Evolutionary conservation across 192 early-diverging fungal species (phyloP).

Genomic region (Backusella macrospora): DNA sequence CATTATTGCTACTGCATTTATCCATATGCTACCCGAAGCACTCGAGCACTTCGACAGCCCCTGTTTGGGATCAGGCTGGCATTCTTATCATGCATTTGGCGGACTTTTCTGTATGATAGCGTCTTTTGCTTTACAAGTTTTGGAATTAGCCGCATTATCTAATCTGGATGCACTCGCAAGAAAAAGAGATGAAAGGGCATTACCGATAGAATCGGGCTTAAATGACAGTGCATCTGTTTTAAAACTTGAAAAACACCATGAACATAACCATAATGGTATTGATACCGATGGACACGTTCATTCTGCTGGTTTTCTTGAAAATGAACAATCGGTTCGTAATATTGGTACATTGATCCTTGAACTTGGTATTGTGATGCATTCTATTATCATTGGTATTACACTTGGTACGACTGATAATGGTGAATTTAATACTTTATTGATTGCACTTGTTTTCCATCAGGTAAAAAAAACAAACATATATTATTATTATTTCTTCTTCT

Average conservation of each 20-base stretch:
- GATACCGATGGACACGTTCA: slow-evolving; percentile 30
- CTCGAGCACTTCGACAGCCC: slow-evolving; percentile 38
- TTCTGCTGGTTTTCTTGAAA: slow-evolving; percentile 39
- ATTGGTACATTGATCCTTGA: slow-evolving; percentile 73
- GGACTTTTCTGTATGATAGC: slow-evolving; percentile 41
- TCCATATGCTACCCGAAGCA: slow-evolving; percentile 70
- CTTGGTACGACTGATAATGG: slow-evolving; percentile 58
- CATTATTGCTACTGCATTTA: slow-evolving; percentile 74
- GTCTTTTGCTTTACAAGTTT: slow-evolving; percentile 37
- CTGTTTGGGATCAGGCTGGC: slow-evolving; percentile 38
- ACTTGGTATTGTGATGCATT: slow-evolving; percentile 77
- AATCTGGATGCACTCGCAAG: slow-evolving; percentile 17
- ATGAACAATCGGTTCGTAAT: slow-evolving; percentile 38
- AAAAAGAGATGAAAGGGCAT: neutral
- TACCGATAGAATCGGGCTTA: neutral
- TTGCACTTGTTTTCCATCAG: slow-evolving; percentile 78
- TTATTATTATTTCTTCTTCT: neutral
- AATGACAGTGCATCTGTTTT: neutral
- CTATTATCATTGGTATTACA: slow-evolving; percentile 79
- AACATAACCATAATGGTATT: slow-evolving; percentile 7
- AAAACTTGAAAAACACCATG: neutral
- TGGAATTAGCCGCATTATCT: slow-evolving; percentile 36
- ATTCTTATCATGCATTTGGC: slow-evolving; percentile 32
- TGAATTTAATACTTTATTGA: slow-evolving; percentile 63
- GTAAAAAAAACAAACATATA: slow-evolving; percentile 27